phyloP scores from a whole-genome alignment of 768 basidiomycete species.

The Chalciporus pseudorubinellus region DNA sequence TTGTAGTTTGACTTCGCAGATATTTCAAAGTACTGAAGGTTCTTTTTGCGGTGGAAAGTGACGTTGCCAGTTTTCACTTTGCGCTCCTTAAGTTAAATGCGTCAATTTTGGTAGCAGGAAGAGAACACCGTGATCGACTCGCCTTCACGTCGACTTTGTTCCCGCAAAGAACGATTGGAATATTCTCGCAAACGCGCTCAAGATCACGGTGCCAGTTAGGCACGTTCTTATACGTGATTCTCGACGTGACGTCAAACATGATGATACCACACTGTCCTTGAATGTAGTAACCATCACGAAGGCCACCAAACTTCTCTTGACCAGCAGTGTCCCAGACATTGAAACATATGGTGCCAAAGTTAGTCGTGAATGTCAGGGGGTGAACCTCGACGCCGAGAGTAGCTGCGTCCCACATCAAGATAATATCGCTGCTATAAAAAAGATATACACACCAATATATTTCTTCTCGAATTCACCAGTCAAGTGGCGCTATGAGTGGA shows the following conservation, averaged over 20 bases:
- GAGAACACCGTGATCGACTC: constrained; percentile 21
- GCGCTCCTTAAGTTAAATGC: constrained; percentile 68
- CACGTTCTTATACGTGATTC: constrained; percentile 99
- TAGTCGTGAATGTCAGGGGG: constrained; percentile 93
- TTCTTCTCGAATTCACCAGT: constrained; percentile 99
- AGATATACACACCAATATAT: constrained; percentile 77
- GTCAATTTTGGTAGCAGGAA: constrained; percentile 3
- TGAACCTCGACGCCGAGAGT: constrained; percentile 99
- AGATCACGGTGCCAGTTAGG: constrained; percentile 99
- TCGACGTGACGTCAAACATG: constrained; percentile 99
- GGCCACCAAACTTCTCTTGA: constrained; percentile 99
- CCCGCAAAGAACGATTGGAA: constrained; percentile 98
- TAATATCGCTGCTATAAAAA: constrained; percentile 10
- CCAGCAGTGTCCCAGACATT: constrained; percentile 99
- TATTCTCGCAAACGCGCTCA: constrained; percentile 99
- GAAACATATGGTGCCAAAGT: constrained; percentile 98
- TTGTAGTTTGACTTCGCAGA: constrained; percentile 99
- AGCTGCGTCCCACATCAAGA: constrained; percentile 49
- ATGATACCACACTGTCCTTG: constrained; percentile 99
- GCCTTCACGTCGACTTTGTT: constrained; percentile 99
- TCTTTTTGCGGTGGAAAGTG: constrained; percentile 99
- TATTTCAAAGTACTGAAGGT: constrained; percentile 99
- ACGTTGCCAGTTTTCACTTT: constrained; percentile 99
- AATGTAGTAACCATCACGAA: constrained; percentile 95
- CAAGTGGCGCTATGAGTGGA: constrained; percentile 76